Evolutionary conservation across 768 basidiomycete species (phyloP).

Genomic region (Panaeolus cyanescens): DNA sequence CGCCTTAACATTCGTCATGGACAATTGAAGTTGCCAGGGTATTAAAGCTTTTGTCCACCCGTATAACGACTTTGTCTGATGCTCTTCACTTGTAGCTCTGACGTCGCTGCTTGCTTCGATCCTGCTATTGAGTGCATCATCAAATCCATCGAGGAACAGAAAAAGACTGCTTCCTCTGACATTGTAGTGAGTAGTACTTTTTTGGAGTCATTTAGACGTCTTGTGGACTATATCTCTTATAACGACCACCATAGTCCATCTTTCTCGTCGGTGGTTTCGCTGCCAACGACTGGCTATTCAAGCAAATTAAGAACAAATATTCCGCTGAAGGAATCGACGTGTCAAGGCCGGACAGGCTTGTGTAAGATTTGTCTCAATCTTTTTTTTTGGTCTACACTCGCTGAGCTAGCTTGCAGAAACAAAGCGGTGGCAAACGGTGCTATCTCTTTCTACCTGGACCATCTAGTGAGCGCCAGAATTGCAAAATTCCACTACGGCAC

Average conservation of each 20-base stretch:
- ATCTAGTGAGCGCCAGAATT: conserved; percentile 38
- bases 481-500: conserved; percentile 40
- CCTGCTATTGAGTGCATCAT: conserved; percentile 47
- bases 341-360: conserved; percentile 2
- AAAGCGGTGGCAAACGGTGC: conserved; percentile 51
- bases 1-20: conserved; percentile 39
- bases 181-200: no score
- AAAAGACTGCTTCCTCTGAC: conserved; percentile 55
- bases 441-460: conserved; percentile 43
- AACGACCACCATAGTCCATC: conserved; percentile 5
- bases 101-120: conserved; percentile 44
- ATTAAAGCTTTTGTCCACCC: not conserved
- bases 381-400: not conserved
- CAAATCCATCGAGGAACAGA: conserved; percentile 65
- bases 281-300: conserved; percentile 6
- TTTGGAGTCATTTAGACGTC: no score
- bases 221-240: no score
- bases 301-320: not conserved
- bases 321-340: not conserved
- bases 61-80: conserved; percentile 40
- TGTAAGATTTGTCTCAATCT: not conserved
- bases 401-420: conserved; percentile 26
- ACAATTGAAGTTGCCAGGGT: conserved; percentile 39
- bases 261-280: conserved; percentile 7
- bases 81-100: conserved; percentile 31